Conservation (phyloP, 192 early-diverging fungal genomes). For the Backusella macrospora region DNA sequence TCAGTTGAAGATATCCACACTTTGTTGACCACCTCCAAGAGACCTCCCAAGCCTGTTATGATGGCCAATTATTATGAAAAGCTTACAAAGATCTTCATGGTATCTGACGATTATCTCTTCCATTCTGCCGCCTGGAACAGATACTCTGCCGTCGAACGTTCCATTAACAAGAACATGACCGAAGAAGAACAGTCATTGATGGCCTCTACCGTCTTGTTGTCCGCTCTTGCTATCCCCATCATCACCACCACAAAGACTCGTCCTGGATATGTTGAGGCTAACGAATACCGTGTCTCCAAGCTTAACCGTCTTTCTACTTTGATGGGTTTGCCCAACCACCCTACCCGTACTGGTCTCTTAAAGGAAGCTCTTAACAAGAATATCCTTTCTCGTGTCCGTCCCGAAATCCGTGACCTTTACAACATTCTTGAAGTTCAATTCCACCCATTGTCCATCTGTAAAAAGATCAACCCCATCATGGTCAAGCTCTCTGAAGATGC, state of each 20-base stretch:
- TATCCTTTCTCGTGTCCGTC: constrained; percentile 82
- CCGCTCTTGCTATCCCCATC: constrained; percentile 95
- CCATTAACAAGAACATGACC: constrained; percentile 75
- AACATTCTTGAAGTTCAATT: constrained; percentile 98
- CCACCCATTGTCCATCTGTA: constrained; percentile 97
- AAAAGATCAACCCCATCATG: constrained; percentile 93
- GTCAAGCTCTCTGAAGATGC: constrained; percentile 68
- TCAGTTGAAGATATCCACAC: constrained; percentile 98
- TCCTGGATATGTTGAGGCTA: constrained; percentile 66
- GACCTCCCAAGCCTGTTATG: constrained; percentile 90
- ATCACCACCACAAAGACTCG: constrained; percentile 83
- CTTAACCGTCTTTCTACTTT: constrained; percentile 82
- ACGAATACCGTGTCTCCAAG: constrained; percentile 80
- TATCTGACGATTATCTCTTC: constrained; percentile 97
- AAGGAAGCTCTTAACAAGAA: constrained; percentile 89
- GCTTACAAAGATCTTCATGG: constrained; percentile 94
- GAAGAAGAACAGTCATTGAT: constrained; percentile 89
- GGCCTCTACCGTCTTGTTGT: constrained; percentile 91
- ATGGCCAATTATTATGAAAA: constrained; percentile 99
- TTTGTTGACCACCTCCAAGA: constrained; percentile 87
- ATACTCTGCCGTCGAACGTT: constrained; percentile 78
- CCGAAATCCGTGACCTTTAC: constrained; percentile 91
- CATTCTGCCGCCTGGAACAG: constrained; percentile 96
- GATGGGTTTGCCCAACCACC: constrained; percentile 80
- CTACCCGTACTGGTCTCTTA: constrained; percentile 88